Evolutionary conservation across 176 grass and related monocot species (phyloP).

Genomic region (Alopecurus myosuroides): DNA sequence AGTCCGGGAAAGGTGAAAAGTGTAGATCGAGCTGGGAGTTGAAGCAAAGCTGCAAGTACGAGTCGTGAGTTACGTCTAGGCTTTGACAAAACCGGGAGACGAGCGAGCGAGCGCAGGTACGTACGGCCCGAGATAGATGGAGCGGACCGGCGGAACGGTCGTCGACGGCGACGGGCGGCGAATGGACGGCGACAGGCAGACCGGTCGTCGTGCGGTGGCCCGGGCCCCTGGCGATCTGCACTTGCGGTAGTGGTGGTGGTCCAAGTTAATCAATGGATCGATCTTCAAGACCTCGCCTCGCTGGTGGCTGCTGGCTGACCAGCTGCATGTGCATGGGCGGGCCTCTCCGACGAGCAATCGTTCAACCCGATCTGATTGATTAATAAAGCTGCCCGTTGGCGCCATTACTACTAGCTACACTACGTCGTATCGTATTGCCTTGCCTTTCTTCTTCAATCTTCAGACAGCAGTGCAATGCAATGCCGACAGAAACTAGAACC

Average conservation of each 20-base stretch:
- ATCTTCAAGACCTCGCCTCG: background rate
- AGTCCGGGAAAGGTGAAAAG: background rate
- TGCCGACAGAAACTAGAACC: background rate
- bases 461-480: too few relatives aligned
- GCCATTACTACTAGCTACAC: background rate
- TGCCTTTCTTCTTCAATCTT: too few relatives aligned
- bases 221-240: background rate
- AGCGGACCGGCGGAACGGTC: background rate
- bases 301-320: background rate
- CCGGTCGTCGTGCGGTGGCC: conserved; percentile 7
- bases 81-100: background rate
- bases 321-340: background rate
- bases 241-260: background rate
- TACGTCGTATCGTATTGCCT: too few relatives aligned
- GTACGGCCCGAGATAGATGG: background rate
- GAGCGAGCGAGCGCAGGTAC: background rate
- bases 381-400: conserved; percentile 1
- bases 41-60: background rate
- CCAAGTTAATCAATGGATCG: background rate
- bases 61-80: background rate
- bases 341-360: background rate
- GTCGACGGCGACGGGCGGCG: background rate
- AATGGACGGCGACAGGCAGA: background rate
- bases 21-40: background rate
- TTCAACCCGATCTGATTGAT: background rate